Percentiles rank a stretch among this genome's conserved stretches.
Conservation (phyloP, 345 rosid genomes). For the Eucalyptus virginea region DNA sequence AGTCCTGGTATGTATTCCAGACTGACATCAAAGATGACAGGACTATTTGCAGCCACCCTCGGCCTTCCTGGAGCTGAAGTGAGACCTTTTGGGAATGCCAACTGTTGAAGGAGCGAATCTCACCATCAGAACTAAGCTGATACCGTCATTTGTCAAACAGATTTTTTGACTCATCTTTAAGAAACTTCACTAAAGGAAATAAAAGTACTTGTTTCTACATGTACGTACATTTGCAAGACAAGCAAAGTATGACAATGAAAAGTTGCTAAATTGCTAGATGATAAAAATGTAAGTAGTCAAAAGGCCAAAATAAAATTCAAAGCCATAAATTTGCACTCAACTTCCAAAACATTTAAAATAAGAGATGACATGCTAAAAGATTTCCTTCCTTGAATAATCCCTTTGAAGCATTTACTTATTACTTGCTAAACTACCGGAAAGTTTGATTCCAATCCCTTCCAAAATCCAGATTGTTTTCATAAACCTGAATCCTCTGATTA, state of each 20-base stretch:
- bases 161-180: neutral
- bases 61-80: conserved; percentile 94
- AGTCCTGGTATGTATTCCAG: conserved; percentile 92
- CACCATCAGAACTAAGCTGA: neutral
- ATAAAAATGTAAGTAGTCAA: neutral
- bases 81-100: conserved; percentile 94
- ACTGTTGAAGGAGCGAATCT: conserved; percentile 8
- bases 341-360: neutral
- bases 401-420: neutral
- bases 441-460: neutral
- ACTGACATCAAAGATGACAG: conserved; percentile 82
- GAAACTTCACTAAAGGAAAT: neutral
- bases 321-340: neutral
- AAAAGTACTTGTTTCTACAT: neutral
- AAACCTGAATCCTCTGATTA: neutral
- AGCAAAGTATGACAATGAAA: neutral
- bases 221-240: neutral
- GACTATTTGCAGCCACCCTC: conserved; percentile 85
- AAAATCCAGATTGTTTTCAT: neutral
- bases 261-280: neutral
- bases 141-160: neutral
- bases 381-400: neutral
- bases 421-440: neutral
- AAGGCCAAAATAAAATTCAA: neutral
- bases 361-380: neutral